Base-by-base conservation (phyloP, 805 yeast genomes). In the Wickerhamiella occidentalis region DNA sequence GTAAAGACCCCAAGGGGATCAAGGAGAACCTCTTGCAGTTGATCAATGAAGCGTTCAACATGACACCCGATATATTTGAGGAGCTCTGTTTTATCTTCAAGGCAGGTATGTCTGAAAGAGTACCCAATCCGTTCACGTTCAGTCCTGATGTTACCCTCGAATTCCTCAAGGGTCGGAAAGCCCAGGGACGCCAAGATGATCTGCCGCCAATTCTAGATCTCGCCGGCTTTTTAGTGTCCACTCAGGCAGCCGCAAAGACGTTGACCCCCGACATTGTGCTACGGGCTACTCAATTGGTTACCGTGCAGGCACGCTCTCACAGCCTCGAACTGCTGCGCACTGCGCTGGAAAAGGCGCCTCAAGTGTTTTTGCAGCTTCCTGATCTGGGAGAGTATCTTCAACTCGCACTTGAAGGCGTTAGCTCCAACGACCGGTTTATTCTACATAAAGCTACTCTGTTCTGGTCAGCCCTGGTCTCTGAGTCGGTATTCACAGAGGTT, bases 91-190 rank as follows among this genome's bases (percentile, higher is more conserved):
- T 70, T 6, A 74, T 86, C 1, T 70, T 85, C 54, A 79, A 76
- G 56, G 56, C 67, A 13, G 94, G 94, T 0, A 63, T 85, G 13
- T 64, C 76, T 3, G 95, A 85, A 57, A 61, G 69, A 3, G 62
- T 77, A 4, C 68, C 74, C 17, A 87, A 87, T 0, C 85, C 92
- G 0, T 84, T 82, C 62, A 78, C 74, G 8, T 73, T 82, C 51
- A 64, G 66, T 0, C 52, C 68, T 2, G 62, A 63, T 0, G 60
- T 67, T 0, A 68, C 78, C 6, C 49, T 77, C 25, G 61, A 64
- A 52, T 77, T 68, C 52, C 68, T 68, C 26, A 52, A 52, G 17
- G 57, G 58, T 53, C 76, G 68, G 52, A 61, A 42, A 45, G 52
- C 25, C 33, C 49, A 46, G 17, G 63, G 61, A 1, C 61, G 64